Evolutionary conservation across 495 filamentous ascomycete species (phyloP), one percentile per base, ranked within the genome.

Genomic region (Penicillium coffeae): DNA sequence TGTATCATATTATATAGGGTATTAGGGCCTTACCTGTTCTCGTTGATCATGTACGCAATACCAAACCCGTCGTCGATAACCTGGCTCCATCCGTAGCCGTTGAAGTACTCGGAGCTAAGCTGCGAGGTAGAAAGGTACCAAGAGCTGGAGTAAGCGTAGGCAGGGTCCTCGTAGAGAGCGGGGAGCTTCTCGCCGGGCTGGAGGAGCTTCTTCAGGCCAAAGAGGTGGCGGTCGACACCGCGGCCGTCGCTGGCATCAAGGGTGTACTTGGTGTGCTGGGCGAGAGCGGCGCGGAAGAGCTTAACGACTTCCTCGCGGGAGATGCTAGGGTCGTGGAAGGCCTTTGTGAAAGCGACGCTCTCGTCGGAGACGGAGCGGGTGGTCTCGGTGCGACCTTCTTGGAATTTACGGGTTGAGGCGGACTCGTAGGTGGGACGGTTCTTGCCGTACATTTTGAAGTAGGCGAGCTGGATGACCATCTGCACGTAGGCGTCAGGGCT

Each of bases 21-120:
- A n/a, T n/a, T n/a, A n/a, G 2, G 3, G 19, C 9, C 64, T 39
- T 53, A 80, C 78, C 74, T 85, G 68, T 94, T 95, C 79, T 99
- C 93, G 62, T 99, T 99, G 60, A 99, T 96, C 94, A 99, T 99
- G 60, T 99, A 99, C 10, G 94, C 94, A 68, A 99, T 95, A 16
- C 94, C 93, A 66, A 89, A 99, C 13, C 93, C 93, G 32, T 85
- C 88, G 64, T 97, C 92, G 48, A 97, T 86, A 15, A 99, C 94
- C 79, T 99, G 92, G 62, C 89, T 94, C 94, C 94, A 99, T 22
- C 94, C 94, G 73, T 99, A 99, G 13, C 94, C 94, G 64, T 99
- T 97, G 76, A 97, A 99, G 75, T 83, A 95, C 78, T 99, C 94
- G 21, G 84, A 89, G 72, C 86, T 91, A 63, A 99, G 71, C 78